Evolutionary conservation across 1,284 basidiomycete genomes (phyloP).

Genomic region (Abortiporus biennis): DNA sequence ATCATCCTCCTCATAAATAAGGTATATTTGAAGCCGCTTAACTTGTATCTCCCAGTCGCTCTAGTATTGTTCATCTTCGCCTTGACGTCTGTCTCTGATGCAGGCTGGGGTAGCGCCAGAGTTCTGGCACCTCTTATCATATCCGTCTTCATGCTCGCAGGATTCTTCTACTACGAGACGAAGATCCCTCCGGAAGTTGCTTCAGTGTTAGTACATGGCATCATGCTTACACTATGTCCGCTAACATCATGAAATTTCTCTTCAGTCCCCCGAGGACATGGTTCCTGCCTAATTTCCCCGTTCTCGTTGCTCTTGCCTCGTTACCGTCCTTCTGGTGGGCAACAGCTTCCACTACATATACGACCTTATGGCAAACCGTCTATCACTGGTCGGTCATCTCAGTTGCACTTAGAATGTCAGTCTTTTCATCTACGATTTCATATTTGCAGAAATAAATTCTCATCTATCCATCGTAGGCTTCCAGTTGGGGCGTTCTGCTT

Average conservation of each 20-base stretch:
- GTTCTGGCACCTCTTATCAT: conserved; percentile 30
- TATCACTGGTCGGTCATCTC: conserved; percentile 29
- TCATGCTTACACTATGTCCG: background rate
- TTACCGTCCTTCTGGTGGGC: conserved; percentile 35
- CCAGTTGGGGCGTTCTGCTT: conserved; percentile 14
- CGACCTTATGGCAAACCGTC: conserved; percentile 30
- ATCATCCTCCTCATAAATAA: too few relatives aligned
- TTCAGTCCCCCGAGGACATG: conserved; percentile 32
- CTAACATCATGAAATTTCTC: background rate
- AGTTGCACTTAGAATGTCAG: conserved; percentile 24
- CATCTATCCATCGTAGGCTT: conserved; percentile 2
- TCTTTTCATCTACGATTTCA: background rate
- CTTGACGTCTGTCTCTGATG: conserved; percentile 30
- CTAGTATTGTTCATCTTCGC: conserved; percentile 37
- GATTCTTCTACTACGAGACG: conserved; percentile 36
- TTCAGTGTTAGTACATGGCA: conserved; percentile 24
- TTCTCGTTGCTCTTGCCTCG: conserved; percentile 30
- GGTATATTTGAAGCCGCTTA: conserved; percentile 3
- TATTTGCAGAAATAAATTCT: background rate
- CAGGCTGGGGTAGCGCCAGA: conserved; percentile 29
- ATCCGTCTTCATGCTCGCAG: conserved; percentile 26
- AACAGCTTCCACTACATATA: conserved; percentile 23
- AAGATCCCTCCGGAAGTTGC: conserved; percentile 25
- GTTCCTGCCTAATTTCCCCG: conserved; percentile 32
- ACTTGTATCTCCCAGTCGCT: conserved; percentile 16